Base-by-base conservation (phyloP, 1,284 basidiomycete genomes). In the Papiliotrema laurentii region DNA sequence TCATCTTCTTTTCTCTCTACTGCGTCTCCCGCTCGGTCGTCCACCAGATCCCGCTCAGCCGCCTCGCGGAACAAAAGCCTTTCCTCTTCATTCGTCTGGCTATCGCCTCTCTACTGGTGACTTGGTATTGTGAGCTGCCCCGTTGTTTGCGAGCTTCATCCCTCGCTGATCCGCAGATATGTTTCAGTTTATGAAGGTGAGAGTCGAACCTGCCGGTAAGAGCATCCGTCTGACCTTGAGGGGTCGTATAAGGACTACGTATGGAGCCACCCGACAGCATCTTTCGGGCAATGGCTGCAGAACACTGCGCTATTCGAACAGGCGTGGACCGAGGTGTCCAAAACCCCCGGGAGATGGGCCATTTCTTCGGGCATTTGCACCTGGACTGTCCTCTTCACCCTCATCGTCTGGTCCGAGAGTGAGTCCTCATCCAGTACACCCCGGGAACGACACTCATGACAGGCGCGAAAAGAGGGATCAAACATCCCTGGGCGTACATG, bases 401-500 rank as follows among this genome's bases (percentile, higher is more conserved):
- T 81, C 0, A 78, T 85, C 49, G 66, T 87, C 5, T 76, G 75
- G 33, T 70, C 72, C 5, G 78, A 85, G 75, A 80, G 84, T 83
- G 53, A 45, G 76, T 59, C 16, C 25, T 43, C 37, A n/a, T 22
- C 21, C 19, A 18, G 14, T 9, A 22, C 4, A 9, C 14, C 38
- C 30, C 26, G 16, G 30, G 14, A 7, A 41, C 6, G 10, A 19
- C 35, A 25, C 42, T 35, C 22, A 47, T 41, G 22, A 25, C 55
- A 76, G 82, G 80, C 27, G 68, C 69, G 33, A 70, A 74, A 31
- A 66, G 78, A 37, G 64, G 71, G n/a, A 76, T 86, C 51, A 79
- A 77, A 53, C 76, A 80, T 51, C 58, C 81, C 0, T 83, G 81
- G 80, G 82, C 81, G 0, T 86, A 84, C 71, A 85, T 87, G 84